Evolutionary conservation across 1,284 basidiomycete genomes (phyloP), one percentile per base, ranked within the genome.

Genomic region (Phenoliferia sp.): DNA sequence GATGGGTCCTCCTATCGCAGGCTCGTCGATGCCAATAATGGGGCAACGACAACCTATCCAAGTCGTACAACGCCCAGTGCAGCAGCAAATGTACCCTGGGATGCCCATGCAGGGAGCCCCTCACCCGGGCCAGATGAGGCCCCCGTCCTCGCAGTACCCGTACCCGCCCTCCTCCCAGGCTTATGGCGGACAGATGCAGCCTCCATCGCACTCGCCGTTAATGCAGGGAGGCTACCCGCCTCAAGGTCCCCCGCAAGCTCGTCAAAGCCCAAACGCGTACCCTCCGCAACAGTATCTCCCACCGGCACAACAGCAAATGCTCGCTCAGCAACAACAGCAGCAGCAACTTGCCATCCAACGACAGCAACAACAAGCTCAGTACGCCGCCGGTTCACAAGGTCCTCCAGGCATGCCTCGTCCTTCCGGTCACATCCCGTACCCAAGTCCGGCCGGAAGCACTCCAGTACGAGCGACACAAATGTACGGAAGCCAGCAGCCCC

Each of bases 291-390:
- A n/a, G n/a, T n/a, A n/a, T n/a, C 39, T 22, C 39, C 39, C 39
- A 22, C 39, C 39, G 12, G 48, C 7, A 9, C 48, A 52, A 26
- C 48, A 64, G 2, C 31, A 50, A 29, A 29, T 54, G 31, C 32
- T 44, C 34, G 35, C 59, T 19, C 59, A 59, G 26, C 36, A 34
- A 5, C 62, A 39, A 16, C 66, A 68, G 29, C 61, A 55, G 50
- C 61, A 56, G 52, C 58, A 59, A 28, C 59, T 15, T 2, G 36
- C 29, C 3, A 35, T 31, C 17, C 57, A 36, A 12, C 31, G 19
- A 16, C 35, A 39, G 59, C 36, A 59, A 22, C 59, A 39, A 19
- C 59, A 59, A 32, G 22, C 22, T 29, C 54, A 29, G n/a, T 55
- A 3, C n/a, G n/a, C n/a, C n/a, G n/a, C n/a, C n/a, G n/a, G n/a